phyloP scores from a whole-genome alignment of 2,329 filamentous ascomycete species.

The Aspergillus hiratsukae region DNA sequence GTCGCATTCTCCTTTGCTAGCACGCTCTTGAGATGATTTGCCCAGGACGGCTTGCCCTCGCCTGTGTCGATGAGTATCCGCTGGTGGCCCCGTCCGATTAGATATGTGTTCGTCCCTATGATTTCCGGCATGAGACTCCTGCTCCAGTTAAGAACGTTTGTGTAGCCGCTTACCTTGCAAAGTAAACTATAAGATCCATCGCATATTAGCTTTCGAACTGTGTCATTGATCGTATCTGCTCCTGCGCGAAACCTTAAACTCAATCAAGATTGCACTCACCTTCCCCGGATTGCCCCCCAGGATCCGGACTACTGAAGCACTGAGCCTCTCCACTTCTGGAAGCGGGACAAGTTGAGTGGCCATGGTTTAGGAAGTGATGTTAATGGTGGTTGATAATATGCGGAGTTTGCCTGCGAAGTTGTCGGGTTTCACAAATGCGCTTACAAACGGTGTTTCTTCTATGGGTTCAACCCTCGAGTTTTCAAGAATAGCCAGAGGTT shows the following conservation, averaged over 20 bases:
- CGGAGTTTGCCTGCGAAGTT: background rate
- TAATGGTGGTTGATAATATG: background rate
- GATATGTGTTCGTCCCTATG: slow-evolving; percentile 84
- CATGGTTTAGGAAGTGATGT: slow-evolving; percentile 42
- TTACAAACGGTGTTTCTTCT: background rate
- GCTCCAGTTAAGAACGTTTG: background rate
- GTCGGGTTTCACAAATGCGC: background rate
- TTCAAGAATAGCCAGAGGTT: background rate
- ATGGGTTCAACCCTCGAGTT: background rate
- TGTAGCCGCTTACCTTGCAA: slow-evolving; percentile 49
- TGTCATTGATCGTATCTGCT: background rate
- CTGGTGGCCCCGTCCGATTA: slow-evolving; percentile 68
- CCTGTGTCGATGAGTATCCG: slow-evolving; percentile 88
- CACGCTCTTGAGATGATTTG: slow-evolving; percentile 58
- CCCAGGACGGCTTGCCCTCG: slow-evolving; percentile 74
- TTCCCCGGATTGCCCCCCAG: slow-evolving; percentile 89
- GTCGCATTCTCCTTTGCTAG: slow-evolving; percentile 64
- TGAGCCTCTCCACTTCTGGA: slow-evolving; percentile 71
- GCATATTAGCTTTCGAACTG: background rate
- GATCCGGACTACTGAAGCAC: slow-evolving; percentile 73
- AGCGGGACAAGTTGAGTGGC: slow-evolving; percentile 59
- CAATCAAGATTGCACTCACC: slow-evolving; percentile 34
- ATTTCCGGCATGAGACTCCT: background rate
- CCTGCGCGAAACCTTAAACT: background rate
- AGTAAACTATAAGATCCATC: slow-evolving; percentile 43